Evolutionary conservation across 768 basidiomycete species (phyloP), one percentile per base, ranked within the genome.

Genomic region (Amanita thiersii): DNA sequence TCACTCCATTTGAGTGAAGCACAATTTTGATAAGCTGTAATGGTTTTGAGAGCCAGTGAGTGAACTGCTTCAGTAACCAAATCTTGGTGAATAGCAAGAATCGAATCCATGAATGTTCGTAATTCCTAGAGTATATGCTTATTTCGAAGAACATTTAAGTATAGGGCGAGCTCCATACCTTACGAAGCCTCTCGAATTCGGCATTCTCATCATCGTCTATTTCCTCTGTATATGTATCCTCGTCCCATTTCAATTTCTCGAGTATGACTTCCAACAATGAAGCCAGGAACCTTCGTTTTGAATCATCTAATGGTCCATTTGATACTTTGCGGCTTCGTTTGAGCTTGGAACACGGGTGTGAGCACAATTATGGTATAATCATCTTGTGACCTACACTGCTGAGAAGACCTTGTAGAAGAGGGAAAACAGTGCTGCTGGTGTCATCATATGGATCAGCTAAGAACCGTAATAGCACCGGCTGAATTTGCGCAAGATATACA

Each of bases 381-480:
- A 19, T 31, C 18, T 18, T 17, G 35, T 4, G 4, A 72, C 85
- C 58, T 57, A 92, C 92, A 37, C 72, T 73, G 21, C 72, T 66
- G 28, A 99, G 73, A 43, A 96, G 65, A 15, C 75, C 72, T 47
- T 81, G 77, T 10, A 96, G 65, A 42, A 96, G 65, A 2, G 87
- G 80, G 53, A 92, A 88, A 29, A 97, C 72, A 5, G 92, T 84
- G 15, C 79, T 77, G 48, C 82, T 81, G 4, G 89, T 92, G 52
- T 94, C 92, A 47, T 93, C 88, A 49, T 88, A 87, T 19, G 82
- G 72, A 54, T 98, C 96, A 6, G 82, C 83, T 65, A 98, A 70
- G 66, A 97, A 92, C 11, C 78, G 81, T 8, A 99, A 70, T 67
- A 90, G 73, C 25, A 91, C 70, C 1, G 92, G 89, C 12, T 92